Percentiles rank a stretch among this genome's conserved stretches.
Evolutionary conservation across 108 stramenopile genomes (phyloP).

Genomic region (Nitzschia inconspicua): DNA sequence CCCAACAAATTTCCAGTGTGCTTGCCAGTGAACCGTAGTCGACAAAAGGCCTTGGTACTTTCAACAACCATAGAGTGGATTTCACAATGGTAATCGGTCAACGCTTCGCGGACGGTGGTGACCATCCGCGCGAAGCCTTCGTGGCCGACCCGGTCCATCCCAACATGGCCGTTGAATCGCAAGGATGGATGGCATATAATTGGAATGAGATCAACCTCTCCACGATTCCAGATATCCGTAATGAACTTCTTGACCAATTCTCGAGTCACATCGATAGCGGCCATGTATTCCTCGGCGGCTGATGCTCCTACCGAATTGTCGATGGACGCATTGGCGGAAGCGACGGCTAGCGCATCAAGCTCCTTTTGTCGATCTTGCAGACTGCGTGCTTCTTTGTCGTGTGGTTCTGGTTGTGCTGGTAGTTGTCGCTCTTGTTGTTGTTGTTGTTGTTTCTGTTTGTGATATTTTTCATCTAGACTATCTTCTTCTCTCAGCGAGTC

Average conservation of each 20-base stretch:
- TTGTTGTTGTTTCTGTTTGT: conserved; percentile 1
- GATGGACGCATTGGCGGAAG: neutral
- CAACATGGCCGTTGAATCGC: conserved; percentile 53
- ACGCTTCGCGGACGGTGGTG: conserved; percentile 33
- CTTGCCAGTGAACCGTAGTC: conserved; percentile 47
- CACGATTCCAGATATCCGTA: conserved; percentile 63
- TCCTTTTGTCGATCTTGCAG: too few relatives aligned
- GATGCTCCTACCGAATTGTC: neutral
- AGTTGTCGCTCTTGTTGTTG: neutral
- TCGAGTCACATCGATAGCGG: conserved; percentile 37
- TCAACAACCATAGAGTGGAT: conserved; percentile 63
- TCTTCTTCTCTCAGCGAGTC: neutral
- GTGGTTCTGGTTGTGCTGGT: neutral
- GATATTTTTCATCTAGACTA: neutral
- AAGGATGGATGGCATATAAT: conserved; percentile 38
- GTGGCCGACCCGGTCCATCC: conserved; percentile 56
- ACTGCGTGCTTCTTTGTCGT: neutral
- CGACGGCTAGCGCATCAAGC: too few relatives aligned
- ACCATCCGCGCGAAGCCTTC: conserved; percentile 59
- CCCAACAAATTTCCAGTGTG: conserved; percentile 50
- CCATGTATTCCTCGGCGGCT: neutral
- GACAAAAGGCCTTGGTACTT: conserved; percentile 57
- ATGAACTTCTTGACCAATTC: conserved; percentile 52
- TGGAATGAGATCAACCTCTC: conserved; percentile 43
- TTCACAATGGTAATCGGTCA: conserved; percentile 58